Percentiles rank a stretch among this genome's conserved stretches.
Conservation (phyloP, 176 grass and related monocot species). For the Neostapfia colusana region DNA sequence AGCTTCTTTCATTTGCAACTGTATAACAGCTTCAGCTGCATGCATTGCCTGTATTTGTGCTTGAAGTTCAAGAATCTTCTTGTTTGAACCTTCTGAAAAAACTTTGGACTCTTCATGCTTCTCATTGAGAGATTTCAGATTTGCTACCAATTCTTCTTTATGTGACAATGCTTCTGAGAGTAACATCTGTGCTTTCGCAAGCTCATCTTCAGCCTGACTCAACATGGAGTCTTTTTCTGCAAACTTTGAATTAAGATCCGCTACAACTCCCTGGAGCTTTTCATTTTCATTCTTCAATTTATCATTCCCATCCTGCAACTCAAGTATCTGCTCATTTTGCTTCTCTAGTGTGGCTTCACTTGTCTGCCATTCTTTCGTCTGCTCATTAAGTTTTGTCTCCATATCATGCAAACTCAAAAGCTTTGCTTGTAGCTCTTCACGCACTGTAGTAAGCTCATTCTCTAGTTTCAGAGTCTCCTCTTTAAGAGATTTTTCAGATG, state of each 20-base stretch:
- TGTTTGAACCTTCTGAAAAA: constrained; percentile 49
- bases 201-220: constrained; percentile 50
- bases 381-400: constrained; percentile 56
- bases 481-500: constrained; percentile 65
- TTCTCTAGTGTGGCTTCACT: constrained; percentile 54
- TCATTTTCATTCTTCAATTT: constrained; percentile 66
- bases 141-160: constrained; percentile 67
- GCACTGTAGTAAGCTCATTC: constrained; percentile 45
- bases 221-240: constrained; percentile 56
- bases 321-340: constrained; percentile 48
- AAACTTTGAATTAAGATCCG: constrained; percentile 59
- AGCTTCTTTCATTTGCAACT: constrained; percentile 54
- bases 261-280: constrained; percentile 49
- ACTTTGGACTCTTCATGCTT: constrained; percentile 59
- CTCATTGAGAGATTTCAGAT: constrained; percentile 62
- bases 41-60: constrained; percentile 48
- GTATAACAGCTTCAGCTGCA: constrained; percentile 55
- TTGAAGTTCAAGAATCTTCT: constrained; percentile 67
- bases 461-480: constrained; percentile 60
- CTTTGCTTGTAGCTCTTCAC: constrained; percentile 55
- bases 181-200: constrained; percentile 55
- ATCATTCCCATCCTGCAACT: constrained; percentile 42
- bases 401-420: constrained; percentile 54
- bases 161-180: constrained; percentile 66
- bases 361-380: constrained; percentile 45